Base-by-base conservation (phyloP, 2,329 filamentous ascomycete species). In the Fusarium coicis region DNA sequence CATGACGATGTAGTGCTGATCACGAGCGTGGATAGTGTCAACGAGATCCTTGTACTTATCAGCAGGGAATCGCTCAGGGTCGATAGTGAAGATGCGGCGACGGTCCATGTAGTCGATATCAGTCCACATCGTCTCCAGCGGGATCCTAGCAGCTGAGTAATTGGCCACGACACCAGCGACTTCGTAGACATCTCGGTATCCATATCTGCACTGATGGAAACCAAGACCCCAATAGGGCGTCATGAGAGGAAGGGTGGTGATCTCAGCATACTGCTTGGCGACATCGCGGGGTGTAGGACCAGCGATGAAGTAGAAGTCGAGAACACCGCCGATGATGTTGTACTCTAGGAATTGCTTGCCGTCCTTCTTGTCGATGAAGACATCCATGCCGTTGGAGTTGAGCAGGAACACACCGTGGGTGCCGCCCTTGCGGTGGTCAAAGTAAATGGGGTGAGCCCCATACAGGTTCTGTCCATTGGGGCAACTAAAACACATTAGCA, bases 1-100 rank as follows among this genome's bases (percentile, higher is more conserved):
- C 90, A 96, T 96, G 52, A 95, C 83, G 36, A 94, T 87, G 72
- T 93, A 93, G 52, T 92, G 87, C 79, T 94, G 92, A 46, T 92
- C 82, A 63, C 90, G 87, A 11, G 82, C 80, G 76, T 95, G 93
- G 1, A 96, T 86, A 28, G 92, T 88, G 40, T 87, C 84, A 28
- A 92, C 90, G 3, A 95, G 82, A 73, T 92, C 87, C 42, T 88
- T 90, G 84, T 94, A 88, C 79, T 87, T 86, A 1, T 85, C 63
- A 10, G 92, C 77, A 0, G 91, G 88, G 77, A 91, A 93, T 37
- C 91, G 84, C 6, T 90, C 85, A 0, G 89, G 87, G 69, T 93
- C 92, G 1, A 90, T 82, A 0, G 90, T 90, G 78, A 93, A 93
- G 52, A 77, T 69, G 4, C 77, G 72, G 15, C 78, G 79, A 9